Base-by-base conservation (phyloP, 2,329 filamentous ascomycete species). In the Apiospora phragmitis region DNA sequence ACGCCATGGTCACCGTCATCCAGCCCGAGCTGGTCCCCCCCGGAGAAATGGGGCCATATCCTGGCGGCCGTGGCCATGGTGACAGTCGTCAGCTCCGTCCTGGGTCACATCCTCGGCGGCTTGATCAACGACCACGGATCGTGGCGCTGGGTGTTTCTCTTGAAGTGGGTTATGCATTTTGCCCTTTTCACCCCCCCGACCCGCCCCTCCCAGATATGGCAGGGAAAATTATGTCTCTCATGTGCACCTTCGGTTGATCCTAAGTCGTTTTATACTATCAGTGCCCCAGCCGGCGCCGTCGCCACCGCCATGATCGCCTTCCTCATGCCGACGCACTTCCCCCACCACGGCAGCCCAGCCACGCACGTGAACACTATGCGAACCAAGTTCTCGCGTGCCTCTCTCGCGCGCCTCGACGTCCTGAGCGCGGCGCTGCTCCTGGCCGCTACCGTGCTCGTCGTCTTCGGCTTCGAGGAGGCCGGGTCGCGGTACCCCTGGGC, bases 121-220 rank as follows among this genome's bases (percentile, higher is more conserved):
- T 77, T 79, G 11, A 84, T 86, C 7, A 78, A 77, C 9, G 79
- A 82, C 65, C 73, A 80, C 14, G 78, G 80, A 0, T 81, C 77
- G 0, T 86, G 83, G 84, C 75, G 83, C 73, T 84, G 84, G 84
- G 82, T 86, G 2, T 86, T 86, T 72, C 80, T 81, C 47, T 78
- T 86, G 3, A 85, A 86, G 83, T 85, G 66, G 45, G 80, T 76
- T 29, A 26, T 16, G 21, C 18, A 38, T 47, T 62, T 18, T 29
- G 21, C 42, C 9, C 32, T 32, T 69, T 49, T 18, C 49, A 26
- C 24, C 38, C 38, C 1, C 8, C 8, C 12, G 8, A 41, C 38
- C 1, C 12, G 12, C 38, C 38, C 38, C 47, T 67, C 41, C 16
- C n/a, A n/a, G n/a, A n/a, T n/a, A n/a, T n/a, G n/a, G n/a, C n/a